These are phyloP conservation scores for Darksidea phi DNA, from an alignment of 495 filamentous ascomycete genomes.

Conservation along the genomic window DNA sequence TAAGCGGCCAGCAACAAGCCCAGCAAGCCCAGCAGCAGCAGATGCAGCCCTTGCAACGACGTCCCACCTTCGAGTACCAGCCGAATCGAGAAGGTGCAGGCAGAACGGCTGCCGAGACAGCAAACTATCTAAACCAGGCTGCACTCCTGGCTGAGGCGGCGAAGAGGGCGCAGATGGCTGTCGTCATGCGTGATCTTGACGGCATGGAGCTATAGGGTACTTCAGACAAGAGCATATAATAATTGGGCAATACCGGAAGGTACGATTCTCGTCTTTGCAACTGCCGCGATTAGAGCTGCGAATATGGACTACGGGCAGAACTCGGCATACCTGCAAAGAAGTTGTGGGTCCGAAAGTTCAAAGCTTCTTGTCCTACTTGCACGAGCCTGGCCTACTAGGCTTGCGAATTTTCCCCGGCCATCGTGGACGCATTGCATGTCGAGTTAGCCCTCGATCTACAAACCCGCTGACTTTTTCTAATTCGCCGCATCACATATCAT, in stretches of 20 bases:
- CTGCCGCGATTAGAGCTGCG: too few species aligned
- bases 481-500: too few species aligned
- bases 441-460: too few species aligned
- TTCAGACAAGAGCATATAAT: background rate
- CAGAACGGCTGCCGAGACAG: conserved; percentile 52
- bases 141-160: conserved; percentile 91
- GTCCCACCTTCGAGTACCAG: conserved; percentile 15
- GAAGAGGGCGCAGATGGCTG: conserved; percentile 85
- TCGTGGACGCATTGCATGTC: too few species aligned
- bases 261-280: too few species aligned
- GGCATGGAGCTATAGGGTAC: conserved; percentile 52
- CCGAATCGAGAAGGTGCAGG: conserved; percentile 26
- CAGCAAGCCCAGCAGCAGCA: conserved; percentile 19
- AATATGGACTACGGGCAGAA: too few species aligned
- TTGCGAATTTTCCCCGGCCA: too few species aligned
- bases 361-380: too few species aligned
- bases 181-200: conserved; percentile 81
- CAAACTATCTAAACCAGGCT: conserved; percentile 70
- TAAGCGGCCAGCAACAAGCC: conserved; percentile 25
- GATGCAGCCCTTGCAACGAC: conserved; percentile 15
- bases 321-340: background rate
- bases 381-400: too few species aligned
- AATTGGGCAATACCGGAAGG: background rate
- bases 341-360: too few species aligned
- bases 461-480: too few species aligned